A percentile compares a stretch with the other conserved stretches of the same genome.
Evolutionary conservation across 2,329 filamentous ascomycete species (phyloP).

Genomic region (Colletotrichum sp.): DNA sequence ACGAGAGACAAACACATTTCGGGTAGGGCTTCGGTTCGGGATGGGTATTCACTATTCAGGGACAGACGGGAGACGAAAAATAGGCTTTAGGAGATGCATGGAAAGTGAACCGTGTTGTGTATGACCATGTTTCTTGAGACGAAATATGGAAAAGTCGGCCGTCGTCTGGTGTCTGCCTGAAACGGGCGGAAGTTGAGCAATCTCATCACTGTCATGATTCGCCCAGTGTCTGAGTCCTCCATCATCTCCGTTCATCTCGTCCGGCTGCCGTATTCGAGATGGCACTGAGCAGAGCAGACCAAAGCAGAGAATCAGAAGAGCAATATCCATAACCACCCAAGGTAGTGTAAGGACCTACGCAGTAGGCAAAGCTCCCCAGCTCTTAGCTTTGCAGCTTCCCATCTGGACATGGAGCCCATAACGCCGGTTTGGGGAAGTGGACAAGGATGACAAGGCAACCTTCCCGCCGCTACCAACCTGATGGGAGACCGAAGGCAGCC

Average conservation of each 20-base stretch:
- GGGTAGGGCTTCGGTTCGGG: neutral
- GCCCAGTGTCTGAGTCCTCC: neutral
- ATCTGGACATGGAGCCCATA: neutral
- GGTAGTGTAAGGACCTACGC: neutral
- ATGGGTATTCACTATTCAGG: neutral
- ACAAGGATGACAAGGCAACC: neutral
- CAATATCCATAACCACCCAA: neutral
- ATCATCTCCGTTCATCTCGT: neutral
- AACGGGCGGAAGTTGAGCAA: constrained; percentile 6
- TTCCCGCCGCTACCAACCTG: constrained; percentile 15
- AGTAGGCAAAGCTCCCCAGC: neutral
- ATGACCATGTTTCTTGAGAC: neutral
- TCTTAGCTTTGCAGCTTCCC: neutral
- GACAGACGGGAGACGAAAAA: neutral
- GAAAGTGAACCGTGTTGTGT: neutral
- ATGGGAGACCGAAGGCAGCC: constrained; percentile 6
- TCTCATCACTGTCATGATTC: neutral
- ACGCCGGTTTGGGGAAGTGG: neutral
- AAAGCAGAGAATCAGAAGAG: neutral
- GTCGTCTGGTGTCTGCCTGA: constrained; percentile 13
- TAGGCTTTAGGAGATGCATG: neutral
- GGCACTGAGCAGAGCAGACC: neutral
- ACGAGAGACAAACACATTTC: neutral
- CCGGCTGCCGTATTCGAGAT: neutral
- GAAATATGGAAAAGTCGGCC: neutral